Evolutionary conservation across 441 rosid species (phyloP), one percentile per base, ranked within the genome.

Genomic region (Cnidoscolus chayamansa): DNA sequence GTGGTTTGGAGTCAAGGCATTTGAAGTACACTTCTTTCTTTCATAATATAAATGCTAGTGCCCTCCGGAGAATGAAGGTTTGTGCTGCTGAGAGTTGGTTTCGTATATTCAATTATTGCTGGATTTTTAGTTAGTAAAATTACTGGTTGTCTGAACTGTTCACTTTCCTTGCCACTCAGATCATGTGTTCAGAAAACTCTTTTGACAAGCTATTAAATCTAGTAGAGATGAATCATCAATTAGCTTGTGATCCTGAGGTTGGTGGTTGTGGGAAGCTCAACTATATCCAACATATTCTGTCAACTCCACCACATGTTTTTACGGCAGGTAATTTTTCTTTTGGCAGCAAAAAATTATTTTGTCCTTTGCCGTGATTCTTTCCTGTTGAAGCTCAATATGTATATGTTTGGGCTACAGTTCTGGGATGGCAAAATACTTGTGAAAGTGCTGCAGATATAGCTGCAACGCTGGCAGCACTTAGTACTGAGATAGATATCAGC

Each of bases 381-480:
- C 19, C n/a, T 68, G n/a, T 57, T 7, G 53, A 53, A 50, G 17
- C 68, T 74, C 55, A 55, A 51, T 57, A n/a, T 68, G 40, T 10
- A 56, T 51, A n/a, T 60, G 57, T 78, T 72, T 80, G 55, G 67
- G 71, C 55, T 78, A 86, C 86, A 94, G 99, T 94, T 81, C 71
- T 94, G 73, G 99, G 99, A 75, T 94, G 99, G 99, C 97, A 92
- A 86, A 92, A 87, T 76, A 89, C 99, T 63, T 86, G 96, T 51
- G 99, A 94, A 81, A 86, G 80, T 74, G 90, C 82, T 57, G 86
- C 86, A 70, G 94, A 94, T 82, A 92, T 94, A 80, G 84, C 84
- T 77, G 93, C 90, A 74, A 94, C 99, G 65, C 79, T 94, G 81
- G 85, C 89, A 53, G 89, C 90, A 63, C 81, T 94, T 64, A 81